These are phyloP conservation scores for Fusarium verticillioides DNA, from an alignment of 2,329 filamentous ascomycete genomes.

Conservation along the genomic window DNA sequence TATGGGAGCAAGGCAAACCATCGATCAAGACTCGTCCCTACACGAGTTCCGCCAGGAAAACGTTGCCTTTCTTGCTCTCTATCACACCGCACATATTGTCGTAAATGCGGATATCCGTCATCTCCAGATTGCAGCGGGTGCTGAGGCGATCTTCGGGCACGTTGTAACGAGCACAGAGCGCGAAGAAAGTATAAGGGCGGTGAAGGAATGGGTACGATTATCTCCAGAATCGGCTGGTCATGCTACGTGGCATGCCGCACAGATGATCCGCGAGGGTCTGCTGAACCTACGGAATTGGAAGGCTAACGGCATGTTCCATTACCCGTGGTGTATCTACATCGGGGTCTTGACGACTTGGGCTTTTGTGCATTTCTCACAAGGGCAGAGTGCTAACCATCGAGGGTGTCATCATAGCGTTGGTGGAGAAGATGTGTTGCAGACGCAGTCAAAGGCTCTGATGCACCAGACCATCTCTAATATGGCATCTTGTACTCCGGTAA, in stretches of 20 bases:
- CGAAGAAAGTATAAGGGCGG: neutral
- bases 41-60: neutral
- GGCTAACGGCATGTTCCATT: neutral
- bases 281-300: neutral
- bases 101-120: neutral
- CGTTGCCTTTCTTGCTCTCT: neutral
- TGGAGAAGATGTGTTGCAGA: neutral
- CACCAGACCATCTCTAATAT: neutral
- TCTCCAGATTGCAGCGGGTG: neutral
- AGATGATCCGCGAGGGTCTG: neutral
- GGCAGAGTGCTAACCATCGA: rapidly evolving
- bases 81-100: neutral
- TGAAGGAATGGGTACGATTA: rapidly evolving
- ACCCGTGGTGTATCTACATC: neutral
- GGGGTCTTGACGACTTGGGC: neutral
- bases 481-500: neutral
- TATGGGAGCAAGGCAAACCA: neutral
- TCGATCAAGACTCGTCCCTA: neutral
- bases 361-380: neutral
- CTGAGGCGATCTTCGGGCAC: neutral
- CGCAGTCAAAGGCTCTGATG: neutral
- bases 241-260: neutral
- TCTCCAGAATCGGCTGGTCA: neutral
- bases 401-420: neutral
- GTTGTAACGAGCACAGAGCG: neutral